phyloP scores from a whole-genome alignment of 352 stramenopile species.

The Bremia lactucae region DNA sequence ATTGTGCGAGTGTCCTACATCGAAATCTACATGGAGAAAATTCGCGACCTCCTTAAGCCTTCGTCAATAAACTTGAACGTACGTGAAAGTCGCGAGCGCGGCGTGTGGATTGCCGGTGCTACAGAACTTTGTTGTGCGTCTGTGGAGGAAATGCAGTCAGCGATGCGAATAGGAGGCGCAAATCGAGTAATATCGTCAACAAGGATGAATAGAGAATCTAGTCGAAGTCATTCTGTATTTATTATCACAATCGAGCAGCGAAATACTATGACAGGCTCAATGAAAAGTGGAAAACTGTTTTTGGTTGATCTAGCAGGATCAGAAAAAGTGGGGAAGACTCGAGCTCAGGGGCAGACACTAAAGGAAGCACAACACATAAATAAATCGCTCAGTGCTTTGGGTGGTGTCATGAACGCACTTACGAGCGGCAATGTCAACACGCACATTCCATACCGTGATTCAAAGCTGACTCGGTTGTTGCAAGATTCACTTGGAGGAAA shows the following conservation, averaged over 20 bases:
- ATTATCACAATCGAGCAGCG: conserved; percentile 92
- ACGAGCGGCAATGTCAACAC: conserved; percentile 77
- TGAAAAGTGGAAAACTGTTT: conserved; percentile 88
- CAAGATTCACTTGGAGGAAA: conserved; percentile 78
- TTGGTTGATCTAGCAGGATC: conserved; percentile 71
- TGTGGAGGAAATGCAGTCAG: conserved; percentile 54
- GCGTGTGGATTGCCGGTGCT: conserved; percentile 51
- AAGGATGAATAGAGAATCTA: conserved; percentile 88
- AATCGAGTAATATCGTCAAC: conserved; percentile 85
- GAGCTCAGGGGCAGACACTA: conserved; percentile 86
- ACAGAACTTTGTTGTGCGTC: conserved; percentile 53
- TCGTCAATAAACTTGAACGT: conserved; percentile 41
- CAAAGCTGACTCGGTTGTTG: conserved; percentile 80
- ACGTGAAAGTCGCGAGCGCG: conserved; percentile 45
- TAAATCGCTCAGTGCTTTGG: conserved; percentile 82
- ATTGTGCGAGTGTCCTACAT: conserved; percentile 95
- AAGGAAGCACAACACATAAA: conserved; percentile 87
- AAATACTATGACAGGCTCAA: conserved; percentile 45
- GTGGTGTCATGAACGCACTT: conserved; percentile 86
- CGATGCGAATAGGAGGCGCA: conserved; percentile 88
- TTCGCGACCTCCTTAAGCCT: conserved; percentile 89
- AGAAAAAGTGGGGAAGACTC: conserved; percentile 67
- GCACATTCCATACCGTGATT: conserved; percentile 87
- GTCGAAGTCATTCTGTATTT: conserved; percentile 92
- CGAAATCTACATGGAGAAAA: conserved; percentile 99